These are phyloP conservation scores for Pythium dissimile DNA, from an alignment of 352 stramenopile genomes.

Conservation along the genomic window DNA sequence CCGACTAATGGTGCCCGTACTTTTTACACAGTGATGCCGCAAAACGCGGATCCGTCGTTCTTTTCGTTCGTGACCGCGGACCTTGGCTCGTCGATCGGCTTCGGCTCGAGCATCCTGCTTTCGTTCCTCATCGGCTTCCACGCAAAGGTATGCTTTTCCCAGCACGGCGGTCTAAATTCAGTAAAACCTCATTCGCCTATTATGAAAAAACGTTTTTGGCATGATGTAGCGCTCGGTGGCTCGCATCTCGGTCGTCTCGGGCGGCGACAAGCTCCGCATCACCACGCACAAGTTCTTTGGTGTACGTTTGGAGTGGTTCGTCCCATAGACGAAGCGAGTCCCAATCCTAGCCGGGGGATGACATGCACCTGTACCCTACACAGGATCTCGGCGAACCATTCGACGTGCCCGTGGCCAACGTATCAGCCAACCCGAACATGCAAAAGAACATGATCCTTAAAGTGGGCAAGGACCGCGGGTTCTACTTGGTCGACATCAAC, in stretches of 20 bases:
- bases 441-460: slow-evolving; percentile 89
- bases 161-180: too few relatives aligned
- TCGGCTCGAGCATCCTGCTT: slow-evolving; percentile 80
- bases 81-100: slow-evolving; percentile 70
- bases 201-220: too few relatives aligned
- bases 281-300: slow-evolving; percentile 89
- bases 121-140: slow-evolving; percentile 81
- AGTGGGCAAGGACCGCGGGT: slow-evolving; percentile 60
- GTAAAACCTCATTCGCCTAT: too few relatives aligned
- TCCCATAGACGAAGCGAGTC: too few relatives aligned
- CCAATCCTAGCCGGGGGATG: too few relatives aligned
- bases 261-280: slow-evolving; percentile 78
- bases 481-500: slow-evolving; percentile 76
- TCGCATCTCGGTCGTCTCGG: slow-evolving; percentile 71
- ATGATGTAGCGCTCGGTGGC: slow-evolving; percentile 79
- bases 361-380: too few relatives aligned
- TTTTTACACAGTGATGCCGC: slow-evolving; percentile 35
- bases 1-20: background rate
- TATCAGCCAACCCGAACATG: slow-evolving; percentile 78
- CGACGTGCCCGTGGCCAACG: slow-evolving; percentile 61
- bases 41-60: slow-evolving; percentile 64
- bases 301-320: slow-evolving; percentile 46
- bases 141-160: slow-evolving; percentile 64
- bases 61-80: slow-evolving; percentile 83
- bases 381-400: slow-evolving; percentile 64